Evolutionary conservation across 768 basidiomycete genomes (phyloP).

Genomic region (Coprinellus micaceus): DNA sequence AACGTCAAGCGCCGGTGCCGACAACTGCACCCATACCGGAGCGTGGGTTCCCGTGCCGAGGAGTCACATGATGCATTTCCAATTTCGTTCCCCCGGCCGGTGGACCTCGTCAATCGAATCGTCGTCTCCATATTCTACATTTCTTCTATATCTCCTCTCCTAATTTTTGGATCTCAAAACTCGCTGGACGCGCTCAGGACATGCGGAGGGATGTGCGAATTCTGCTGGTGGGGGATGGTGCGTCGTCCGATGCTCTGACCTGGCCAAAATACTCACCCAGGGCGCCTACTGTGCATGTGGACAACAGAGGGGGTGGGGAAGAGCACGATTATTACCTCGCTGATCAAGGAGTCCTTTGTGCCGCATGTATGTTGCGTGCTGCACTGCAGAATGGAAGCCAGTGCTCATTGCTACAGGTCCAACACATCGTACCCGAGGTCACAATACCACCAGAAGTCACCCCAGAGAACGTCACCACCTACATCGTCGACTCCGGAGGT

Average conservation of each 20-base stretch:
- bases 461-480: slow-evolving; percentile 95
- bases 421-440: slow-evolving; percentile 93
- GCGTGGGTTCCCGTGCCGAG: background rate
- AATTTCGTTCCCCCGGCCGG: slow-evolving; percentile 4
- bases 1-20: background rate
- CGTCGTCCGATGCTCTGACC: slow-evolving; percentile 21
- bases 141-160: background rate
- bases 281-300: too few species aligned
- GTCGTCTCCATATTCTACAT: background rate
- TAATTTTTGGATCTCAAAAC: background rate
- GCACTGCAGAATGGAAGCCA: background rate
- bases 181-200: slow-evolving; percentile 12
- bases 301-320: slow-evolving; percentile 98
- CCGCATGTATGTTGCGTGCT: slow-evolving; percentile 56
- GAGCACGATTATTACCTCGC: slow-evolving; percentile 92
- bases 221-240: slow-evolving; percentile 91
- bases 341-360: slow-evolving; percentile 95
- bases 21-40: background rate
- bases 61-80: background rate
- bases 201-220: slow-evolving; percentile 95
- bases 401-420: slow-evolving; percentile 55
- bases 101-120: slow-evolving; percentile 5
- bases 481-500: slow-evolving; percentile 98
- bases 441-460: slow-evolving; percentile 98
- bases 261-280: too few species aligned